These are phyloP conservation scores for Candida nitratophila DNA, from an alignment of 805 yeast species.

Conservation along the genomic window DNA sequence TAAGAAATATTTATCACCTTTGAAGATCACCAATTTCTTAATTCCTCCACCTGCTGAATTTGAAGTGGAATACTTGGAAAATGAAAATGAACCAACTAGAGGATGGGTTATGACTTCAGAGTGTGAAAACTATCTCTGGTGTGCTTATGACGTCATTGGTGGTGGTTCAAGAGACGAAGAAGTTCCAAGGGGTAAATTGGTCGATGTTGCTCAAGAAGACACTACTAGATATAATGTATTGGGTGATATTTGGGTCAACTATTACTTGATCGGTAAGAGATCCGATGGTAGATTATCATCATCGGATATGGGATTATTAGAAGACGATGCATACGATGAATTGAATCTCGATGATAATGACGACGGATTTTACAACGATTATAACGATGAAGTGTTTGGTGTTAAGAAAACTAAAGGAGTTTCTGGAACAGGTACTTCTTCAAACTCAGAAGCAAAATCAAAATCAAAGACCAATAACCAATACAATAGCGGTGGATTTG, in stretches of 20 bases:
- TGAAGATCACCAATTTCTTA: constrained; percentile 37
- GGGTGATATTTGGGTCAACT: constrained; percentile 49
- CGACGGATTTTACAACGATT: constrained; percentile 4
- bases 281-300: neutral
- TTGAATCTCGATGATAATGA: constrained; percentile 19
- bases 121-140: constrained; percentile 53
- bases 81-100: constrained; percentile 37
- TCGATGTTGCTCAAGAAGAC: constrained; percentile 27
- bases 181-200: constrained; percentile 36
- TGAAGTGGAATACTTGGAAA: constrained; percentile 25
- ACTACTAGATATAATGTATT: constrained; percentile 31
- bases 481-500: constrained; percentile 17
- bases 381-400: neutral
- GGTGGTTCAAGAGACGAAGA: constrained; percentile 33
- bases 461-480: constrained; percentile 1
- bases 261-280: constrained; percentile 23
- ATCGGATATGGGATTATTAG: constrained; percentile 17
- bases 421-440: neutral
- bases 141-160: constrained; percentile 54
- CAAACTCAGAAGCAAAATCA: neutral
- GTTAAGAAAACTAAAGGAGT: neutral
- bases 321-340: constrained; percentile 25
- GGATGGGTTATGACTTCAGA: constrained; percentile 51
- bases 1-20: constrained; percentile 30
- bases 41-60: constrained; percentile 47